A percentile compares a stretch with the other conserved stretches of the same genome.
phyloP scores from a whole-genome alignment of 1,284 basidiomycete species.

The Naganishia sp. region DNA sequence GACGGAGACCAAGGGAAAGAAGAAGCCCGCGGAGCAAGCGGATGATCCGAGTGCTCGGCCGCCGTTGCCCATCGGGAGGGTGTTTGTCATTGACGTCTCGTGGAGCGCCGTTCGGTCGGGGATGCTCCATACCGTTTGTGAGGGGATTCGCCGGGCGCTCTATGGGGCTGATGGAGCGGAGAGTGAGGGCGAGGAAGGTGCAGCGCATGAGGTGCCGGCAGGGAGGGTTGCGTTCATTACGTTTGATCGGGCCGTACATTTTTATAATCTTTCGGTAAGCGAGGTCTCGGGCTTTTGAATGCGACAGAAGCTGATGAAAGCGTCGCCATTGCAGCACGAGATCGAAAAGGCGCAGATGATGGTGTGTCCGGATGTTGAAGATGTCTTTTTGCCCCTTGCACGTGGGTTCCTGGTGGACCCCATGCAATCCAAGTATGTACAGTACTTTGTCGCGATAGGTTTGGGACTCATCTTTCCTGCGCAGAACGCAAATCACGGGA shows the following conservation, averaged over 20 bases:
- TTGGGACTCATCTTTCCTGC: background rate
- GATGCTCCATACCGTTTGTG: slow-evolving; percentile 70
- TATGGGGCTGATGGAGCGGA: slow-evolving; percentile 62
- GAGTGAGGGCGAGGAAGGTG: slow-evolving; percentile 46
- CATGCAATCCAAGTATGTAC: slow-evolving; percentile 63
- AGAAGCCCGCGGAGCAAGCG: slow-evolving; percentile 37
- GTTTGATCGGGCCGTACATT: slow-evolving; percentile 80
- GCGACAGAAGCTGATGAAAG: slow-evolving; percentile 1
- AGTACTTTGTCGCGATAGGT: background rate
- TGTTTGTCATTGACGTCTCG: slow-evolving; percentile 91
- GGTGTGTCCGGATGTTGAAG: slow-evolving; percentile 83
- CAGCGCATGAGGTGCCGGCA: slow-evolving; percentile 46
- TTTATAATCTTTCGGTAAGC: slow-evolving; percentile 84
- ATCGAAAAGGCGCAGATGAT: slow-evolving; percentile 70
- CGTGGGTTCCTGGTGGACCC: slow-evolving; percentile 80
- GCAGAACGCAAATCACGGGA: slow-evolving; percentile 46
- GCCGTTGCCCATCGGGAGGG: slow-evolving; percentile 71
- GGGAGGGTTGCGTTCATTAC: slow-evolving; percentile 75
- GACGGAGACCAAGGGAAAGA: slow-evolving; percentile 31
- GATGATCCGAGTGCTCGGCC: slow-evolving; percentile 52
- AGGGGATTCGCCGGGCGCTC: slow-evolving; percentile 66
- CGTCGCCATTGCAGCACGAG: slow-evolving; percentile 57
- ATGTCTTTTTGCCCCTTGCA: slow-evolving; percentile 82
- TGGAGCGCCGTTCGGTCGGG: slow-evolving; percentile 70
- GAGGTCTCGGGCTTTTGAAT: slow-evolving; percentile 23